Evolutionary conservation across 768 basidiomycete species (phyloP).

Genomic region (Solioccasus polychromus): DNA sequence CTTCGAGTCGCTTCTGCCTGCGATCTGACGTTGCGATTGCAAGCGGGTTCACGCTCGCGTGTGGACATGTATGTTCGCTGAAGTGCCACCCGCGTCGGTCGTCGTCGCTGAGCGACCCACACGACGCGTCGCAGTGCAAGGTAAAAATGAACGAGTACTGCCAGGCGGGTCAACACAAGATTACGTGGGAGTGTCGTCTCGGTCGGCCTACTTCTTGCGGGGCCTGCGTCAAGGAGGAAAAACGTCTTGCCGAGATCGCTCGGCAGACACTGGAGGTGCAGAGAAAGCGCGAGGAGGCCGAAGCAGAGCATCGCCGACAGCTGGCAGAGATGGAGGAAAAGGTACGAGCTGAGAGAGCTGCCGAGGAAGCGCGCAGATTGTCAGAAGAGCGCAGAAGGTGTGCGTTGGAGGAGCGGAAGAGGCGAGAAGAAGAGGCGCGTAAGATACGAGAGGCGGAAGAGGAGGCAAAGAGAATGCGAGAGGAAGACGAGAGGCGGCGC

Average conservation of each 20-base stretch:
- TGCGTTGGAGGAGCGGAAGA: slow-evolving; percentile 38
- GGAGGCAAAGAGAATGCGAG: slow-evolving; percentile 26
- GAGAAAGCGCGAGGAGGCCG: slow-evolving; percentile 41
- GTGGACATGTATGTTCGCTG: slow-evolving; percentile 49
- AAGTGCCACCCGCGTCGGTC: slow-evolving; percentile 56
- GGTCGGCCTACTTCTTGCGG: slow-evolving; percentile 36
- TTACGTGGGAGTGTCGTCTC: slow-evolving; percentile 42
- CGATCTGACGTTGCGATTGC: no score
- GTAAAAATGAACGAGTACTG: slow-evolving; percentile 38
- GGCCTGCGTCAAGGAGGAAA: slow-evolving; percentile 43
- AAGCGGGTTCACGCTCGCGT: slow-evolving; percentile 11
- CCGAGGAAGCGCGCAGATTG: slow-evolving; percentile 7
- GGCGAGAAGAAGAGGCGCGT: neutral
- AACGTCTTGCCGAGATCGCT: slow-evolving; percentile 36
- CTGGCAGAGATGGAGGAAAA: slow-evolving; percentile 43
- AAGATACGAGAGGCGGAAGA: neutral
- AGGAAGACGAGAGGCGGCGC: neutral
- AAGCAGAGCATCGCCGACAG: slow-evolving; percentile 35
- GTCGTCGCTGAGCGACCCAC: slow-evolving; percentile 31
- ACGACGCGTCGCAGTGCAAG: slow-evolving; percentile 39
- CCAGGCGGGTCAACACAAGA: slow-evolving; percentile 39
- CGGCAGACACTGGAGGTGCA: slow-evolving; percentile 38
- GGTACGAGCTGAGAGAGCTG: no score
- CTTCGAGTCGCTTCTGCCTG: no score
- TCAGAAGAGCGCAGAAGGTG: neutral